Percentiles rank a stretch among this genome's conserved stretches.
Evolutionary conservation across 345 rosid species (phyloP).

Genomic region (Microthlaspi erraticum): DNA sequence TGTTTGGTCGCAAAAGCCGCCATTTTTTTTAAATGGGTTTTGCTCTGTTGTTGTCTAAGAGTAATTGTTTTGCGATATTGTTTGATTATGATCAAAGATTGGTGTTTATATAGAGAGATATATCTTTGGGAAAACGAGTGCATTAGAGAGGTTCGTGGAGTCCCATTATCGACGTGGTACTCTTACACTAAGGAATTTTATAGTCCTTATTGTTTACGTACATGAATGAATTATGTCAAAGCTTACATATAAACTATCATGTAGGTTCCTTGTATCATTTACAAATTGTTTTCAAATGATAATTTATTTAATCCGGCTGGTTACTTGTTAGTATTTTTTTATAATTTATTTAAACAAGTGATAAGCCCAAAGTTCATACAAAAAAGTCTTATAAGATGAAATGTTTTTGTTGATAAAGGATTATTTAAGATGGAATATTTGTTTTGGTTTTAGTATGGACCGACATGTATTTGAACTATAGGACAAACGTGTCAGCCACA

Average conservation of each 20-base stretch:
- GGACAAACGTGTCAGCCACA: constrained; percentile 30
- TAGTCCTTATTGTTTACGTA: background rate
- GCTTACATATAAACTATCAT: background rate
- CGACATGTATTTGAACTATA: constrained; percentile 24
- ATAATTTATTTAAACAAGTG: background rate
- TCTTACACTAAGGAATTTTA: background rate
- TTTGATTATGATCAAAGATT: constrained; percentile 23
- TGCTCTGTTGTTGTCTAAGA: constrained; percentile 9
- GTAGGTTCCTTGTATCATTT: too few species aligned
- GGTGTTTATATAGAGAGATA: constrained; percentile 21
- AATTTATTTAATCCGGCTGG: too few species aligned
- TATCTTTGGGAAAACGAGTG: constrained; percentile 2
- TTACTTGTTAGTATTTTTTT: too few species aligned
- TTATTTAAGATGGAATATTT: background rate
- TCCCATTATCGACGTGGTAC: constrained; percentile 40
- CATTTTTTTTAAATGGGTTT: constrained; percentile 25
- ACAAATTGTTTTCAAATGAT: too few species aligned
- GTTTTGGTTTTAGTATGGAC: constrained; percentile 26
- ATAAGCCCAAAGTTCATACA: background rate
- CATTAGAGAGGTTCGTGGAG: constrained; percentile 31
- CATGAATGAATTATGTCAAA: background rate
- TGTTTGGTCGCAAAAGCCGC: constrained; percentile 29
- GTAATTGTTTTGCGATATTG: constrained; percentile 17
- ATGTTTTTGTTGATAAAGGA: too few species aligned
- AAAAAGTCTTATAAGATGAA: too few species aligned